Conservation (phyloP, 345 rosid species). For the Fremontodendron californicum region DNA sequence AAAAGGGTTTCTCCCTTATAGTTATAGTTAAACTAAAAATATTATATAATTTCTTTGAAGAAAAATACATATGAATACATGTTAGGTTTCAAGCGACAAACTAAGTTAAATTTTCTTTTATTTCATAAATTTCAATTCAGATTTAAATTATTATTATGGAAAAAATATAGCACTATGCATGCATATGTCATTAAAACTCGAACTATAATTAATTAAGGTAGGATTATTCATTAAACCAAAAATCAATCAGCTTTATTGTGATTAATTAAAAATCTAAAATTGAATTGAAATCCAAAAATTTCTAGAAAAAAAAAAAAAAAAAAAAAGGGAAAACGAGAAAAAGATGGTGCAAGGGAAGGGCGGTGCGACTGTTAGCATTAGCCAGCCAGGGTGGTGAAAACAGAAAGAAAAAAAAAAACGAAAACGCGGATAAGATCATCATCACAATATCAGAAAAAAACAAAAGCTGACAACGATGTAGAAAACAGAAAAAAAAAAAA, state of each 20-base stretch:
- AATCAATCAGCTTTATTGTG: background rate
- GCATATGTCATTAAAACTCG: background rate
- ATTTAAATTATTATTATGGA: too few species aligned
- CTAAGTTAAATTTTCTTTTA: too few species aligned
- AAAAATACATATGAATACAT: too few species aligned
- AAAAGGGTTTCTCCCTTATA: background rate
- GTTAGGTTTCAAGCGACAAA: too few species aligned
- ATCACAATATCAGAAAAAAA: background rate
- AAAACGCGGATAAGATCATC: background rate
- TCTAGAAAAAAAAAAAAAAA: background rate
- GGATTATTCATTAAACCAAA: background rate
- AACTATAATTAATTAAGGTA: background rate
- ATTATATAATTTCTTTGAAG: too few species aligned
- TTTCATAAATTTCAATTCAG: background rate
- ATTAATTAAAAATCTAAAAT: background rate
- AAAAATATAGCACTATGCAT: too few species aligned
- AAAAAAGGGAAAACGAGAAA: too few species aligned
- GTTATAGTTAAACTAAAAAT: background rate
- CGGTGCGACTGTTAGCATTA: background rate
- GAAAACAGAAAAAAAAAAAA: background rate
- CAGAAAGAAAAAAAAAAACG: background rate
- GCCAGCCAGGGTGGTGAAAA: background rate
- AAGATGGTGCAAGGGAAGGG: background rate
- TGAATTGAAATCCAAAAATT: background rate
- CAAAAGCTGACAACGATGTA: constrained; percentile 14